A percentile compares a stretch with the other conserved stretches of the same genome.
Conservation (phyloP, 2,329 filamentous ascomycete species). For the Cytospora piceicola region DNA sequence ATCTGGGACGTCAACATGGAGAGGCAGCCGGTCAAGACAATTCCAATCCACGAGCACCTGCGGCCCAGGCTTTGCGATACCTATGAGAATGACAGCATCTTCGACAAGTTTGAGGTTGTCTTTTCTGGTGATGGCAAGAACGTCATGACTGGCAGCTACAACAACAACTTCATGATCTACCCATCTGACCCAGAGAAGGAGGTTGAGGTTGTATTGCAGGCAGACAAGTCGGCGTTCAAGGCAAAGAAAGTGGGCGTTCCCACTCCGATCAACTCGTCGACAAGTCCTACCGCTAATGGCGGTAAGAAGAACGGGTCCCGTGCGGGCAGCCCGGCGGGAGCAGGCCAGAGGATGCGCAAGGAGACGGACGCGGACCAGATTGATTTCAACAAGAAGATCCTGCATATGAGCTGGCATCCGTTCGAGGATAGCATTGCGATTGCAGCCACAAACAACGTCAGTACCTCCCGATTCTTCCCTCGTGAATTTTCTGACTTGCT, state of each 20-base stretch:
- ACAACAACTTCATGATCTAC: slow-evolving; percentile 99
- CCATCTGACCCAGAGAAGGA: slow-evolving; percentile 95
- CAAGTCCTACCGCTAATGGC: slow-evolving; percentile 72
- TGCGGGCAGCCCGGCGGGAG: slow-evolving; percentile 80
- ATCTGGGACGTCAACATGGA: slow-evolving; percentile 99
- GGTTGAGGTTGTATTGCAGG: slow-evolving; percentile 94
- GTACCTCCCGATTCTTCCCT: slow-evolving; percentile 43
- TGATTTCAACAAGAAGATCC: slow-evolving; percentile 99
- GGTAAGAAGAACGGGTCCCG: slow-evolving; percentile 87
- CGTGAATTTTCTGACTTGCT: slow-evolving; percentile 27
- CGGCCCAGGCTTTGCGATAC: slow-evolving; percentile 94
- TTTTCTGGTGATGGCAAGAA: slow-evolving; percentile 99
- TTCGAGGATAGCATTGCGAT: slow-evolving; percentile 99
- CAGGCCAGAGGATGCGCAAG: slow-evolving; percentile 91
- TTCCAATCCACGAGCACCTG: slow-evolving; percentile 97
- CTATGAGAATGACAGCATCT: slow-evolving; percentile 99
- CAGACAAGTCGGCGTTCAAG: slow-evolving; percentile 99
- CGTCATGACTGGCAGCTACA: slow-evolving; percentile 99
- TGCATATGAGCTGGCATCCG: slow-evolving; percentile 99
- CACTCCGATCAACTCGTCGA: slow-evolving; percentile 87
- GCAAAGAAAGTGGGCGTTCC: slow-evolving; percentile 99
- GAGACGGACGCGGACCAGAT: slow-evolving; percentile 99
- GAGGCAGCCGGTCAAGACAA: slow-evolving; percentile 94
- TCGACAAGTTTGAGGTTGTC: slow-evolving; percentile 99
- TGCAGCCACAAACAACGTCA: slow-evolving; percentile 98